Conservation (phyloP, 768 basidiomycete species). For the Hygrophoropsis aurantiaca region DNA sequence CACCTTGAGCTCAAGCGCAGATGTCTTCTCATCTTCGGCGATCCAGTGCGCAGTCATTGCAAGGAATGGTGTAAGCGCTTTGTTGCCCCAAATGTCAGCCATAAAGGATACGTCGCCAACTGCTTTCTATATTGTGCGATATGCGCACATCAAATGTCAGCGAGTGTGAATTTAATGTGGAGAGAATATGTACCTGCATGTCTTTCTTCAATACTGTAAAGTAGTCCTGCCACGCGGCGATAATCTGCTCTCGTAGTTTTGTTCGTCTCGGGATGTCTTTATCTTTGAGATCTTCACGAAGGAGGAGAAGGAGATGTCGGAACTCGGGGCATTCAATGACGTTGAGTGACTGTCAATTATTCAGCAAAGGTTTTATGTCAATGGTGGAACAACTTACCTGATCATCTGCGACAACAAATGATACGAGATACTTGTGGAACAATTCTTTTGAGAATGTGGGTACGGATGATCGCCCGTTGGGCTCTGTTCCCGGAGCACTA, state of each 20-base stretch:
- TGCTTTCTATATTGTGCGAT: too few relatives aligned
- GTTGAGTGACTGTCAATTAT: constrained; percentile 23
- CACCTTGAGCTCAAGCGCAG: constrained; percentile 4
- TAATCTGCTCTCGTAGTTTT: constrained; percentile 16
- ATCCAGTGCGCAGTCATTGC: constrained; percentile 35
- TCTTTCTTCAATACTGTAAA: too few relatives aligned
- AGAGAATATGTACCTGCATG: too few relatives aligned
- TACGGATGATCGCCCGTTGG: too few relatives aligned
- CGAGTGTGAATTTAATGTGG: too few relatives aligned
- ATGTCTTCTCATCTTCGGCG: background rate
- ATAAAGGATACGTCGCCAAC: constrained; percentile 33
- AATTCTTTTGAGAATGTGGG: background rate
- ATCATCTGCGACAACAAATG: constrained; percentile 6
- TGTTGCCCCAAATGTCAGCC: constrained; percentile 34
- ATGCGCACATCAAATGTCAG: too few relatives aligned
- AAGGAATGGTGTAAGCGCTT: constrained; percentile 23
- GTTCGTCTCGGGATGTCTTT: constrained; percentile 22
- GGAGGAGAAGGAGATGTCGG: constrained; percentile 20
- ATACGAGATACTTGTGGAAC: constrained; percentile 1
- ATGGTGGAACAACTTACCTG: constrained; percentile 2
- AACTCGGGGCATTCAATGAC: constrained; percentile 28
- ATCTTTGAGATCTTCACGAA: constrained; percentile 21
- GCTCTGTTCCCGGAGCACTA: too few relatives aligned
- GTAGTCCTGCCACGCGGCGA: constrained; percentile 20
- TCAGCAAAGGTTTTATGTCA: too few relatives aligned